Percentiles rank a stretch among this genome's conserved stretches.
These are phyloP conservation scores for Heterobasidion irregulare DNA, from an alignment of 1,284 basidiomycete genomes.

Conservation along the genomic window DNA sequence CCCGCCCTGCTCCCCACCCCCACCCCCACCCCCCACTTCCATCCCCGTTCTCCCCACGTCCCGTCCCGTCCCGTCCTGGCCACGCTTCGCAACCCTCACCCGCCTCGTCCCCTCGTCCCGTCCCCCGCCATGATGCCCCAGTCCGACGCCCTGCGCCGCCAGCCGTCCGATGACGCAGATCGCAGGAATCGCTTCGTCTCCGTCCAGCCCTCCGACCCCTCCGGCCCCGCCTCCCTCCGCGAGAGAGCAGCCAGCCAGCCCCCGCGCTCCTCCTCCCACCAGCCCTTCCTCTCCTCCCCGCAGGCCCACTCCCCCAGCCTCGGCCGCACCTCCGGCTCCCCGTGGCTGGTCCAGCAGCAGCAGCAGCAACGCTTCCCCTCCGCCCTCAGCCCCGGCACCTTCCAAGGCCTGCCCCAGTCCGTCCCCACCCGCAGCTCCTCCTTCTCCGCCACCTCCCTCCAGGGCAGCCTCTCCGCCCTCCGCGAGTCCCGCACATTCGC, in stretches of 20 bases:
- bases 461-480: slow-evolving; percentile 52
- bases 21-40: background rate
- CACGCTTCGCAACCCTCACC: slow-evolving; percentile 16
- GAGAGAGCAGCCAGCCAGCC: slow-evolving; percentile 66
- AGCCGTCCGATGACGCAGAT: slow-evolving; percentile 27
- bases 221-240: slow-evolving; percentile 24
- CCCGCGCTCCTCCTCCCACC: slow-evolving; percentile 37
- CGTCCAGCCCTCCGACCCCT: slow-evolving; percentile 28
- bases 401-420: slow-evolving; percentile 25
- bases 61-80: slow-evolving; percentile 3
- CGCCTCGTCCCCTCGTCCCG: slow-evolving; percentile 17
- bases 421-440: slow-evolving; percentile 58
- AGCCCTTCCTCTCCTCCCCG: slow-evolving; percentile 42
- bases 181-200: slow-evolving; percentile 50
- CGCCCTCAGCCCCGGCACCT: slow-evolving; percentile 24
- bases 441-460: slow-evolving; percentile 43
- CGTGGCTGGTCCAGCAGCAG: slow-evolving; percentile 35
- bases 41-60: slow-evolving; percentile 6
- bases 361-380: slow-evolving; percentile 27
- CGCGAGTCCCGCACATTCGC: slow-evolving; percentile 51
- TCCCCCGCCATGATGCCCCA: slow-evolving; percentile 18
- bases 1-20: no score
- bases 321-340: slow-evolving; percentile 25
- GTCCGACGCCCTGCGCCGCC: slow-evolving; percentile 19
- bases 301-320: slow-evolving; percentile 42